A percentile compares a stretch with the other conserved stretches of the same genome.
Conservation (phyloP, 2,329 filamentous ascomycete genomes). For the Drechslera avenae region DNA sequence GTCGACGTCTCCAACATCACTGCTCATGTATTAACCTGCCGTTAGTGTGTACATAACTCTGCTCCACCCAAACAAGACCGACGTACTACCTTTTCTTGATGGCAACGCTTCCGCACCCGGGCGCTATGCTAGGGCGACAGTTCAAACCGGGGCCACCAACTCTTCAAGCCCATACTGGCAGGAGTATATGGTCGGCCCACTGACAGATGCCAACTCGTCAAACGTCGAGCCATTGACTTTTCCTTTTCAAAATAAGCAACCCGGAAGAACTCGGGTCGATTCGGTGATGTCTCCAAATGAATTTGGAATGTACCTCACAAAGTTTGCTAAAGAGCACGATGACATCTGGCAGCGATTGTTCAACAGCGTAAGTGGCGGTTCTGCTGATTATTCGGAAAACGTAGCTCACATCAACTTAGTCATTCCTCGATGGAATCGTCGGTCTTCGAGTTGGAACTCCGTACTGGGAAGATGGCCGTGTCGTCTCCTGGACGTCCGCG, state of each 20-base stretch:
- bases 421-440: conserved; percentile 21
- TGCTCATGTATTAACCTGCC: not conserved
- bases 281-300: conserved; percentile 14
- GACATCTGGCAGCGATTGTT: conserved; percentile 31
- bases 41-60: conserved; percentile 15
- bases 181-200: conserved; percentile 57
- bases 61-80: conserved; percentile 30
- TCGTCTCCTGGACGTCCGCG: conserved; percentile 57
- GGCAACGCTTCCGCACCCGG: conserved; percentile 13
- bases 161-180: conserved; percentile 41
- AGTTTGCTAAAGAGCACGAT: conserved; percentile 20
- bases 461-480: conserved; percentile 43
- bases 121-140: conserved; percentile 29
- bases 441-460: conserved; percentile 37
- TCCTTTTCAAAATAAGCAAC: conserved; percentile 26
- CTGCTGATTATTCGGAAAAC: not conserved
- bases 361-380: conserved; percentile 24
- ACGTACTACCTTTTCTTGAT: conserved; percentile 23
- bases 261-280: conserved; percentile 20
- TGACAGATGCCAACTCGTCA: conserved; percentile 52
- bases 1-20: not conserved
- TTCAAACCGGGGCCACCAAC: conserved; percentile 19
- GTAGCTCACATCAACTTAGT: conserved; percentile 9
- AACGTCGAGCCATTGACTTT: conserved; percentile 31
- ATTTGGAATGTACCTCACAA: conserved; percentile 7